phyloP scores from a whole-genome alignment of 768 basidiomycete genomes.

The Lactifluus rugatus region DNA sequence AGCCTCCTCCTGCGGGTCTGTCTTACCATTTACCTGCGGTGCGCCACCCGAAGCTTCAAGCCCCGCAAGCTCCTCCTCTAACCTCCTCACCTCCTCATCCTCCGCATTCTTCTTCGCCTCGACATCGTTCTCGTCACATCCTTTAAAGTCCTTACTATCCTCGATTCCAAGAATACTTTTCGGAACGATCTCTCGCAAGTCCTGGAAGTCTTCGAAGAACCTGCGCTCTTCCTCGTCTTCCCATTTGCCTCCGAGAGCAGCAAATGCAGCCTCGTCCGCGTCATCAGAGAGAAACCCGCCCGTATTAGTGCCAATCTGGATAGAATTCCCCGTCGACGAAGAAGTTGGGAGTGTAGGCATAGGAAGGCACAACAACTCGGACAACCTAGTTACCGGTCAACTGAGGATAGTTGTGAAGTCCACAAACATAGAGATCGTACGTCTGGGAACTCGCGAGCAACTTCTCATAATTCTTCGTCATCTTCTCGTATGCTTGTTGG shows the following conservation, averaged over 20 bases:
- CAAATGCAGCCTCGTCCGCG: conserved; percentile 40
- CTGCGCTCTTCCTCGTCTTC: conserved; percentile 93
- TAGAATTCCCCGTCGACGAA: conserved; percentile 73
- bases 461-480: conserved; percentile 94
- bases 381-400: conserved; percentile 44
- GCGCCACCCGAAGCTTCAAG: conserved; percentile 33
- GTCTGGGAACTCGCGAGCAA: conserved; percentile 80
- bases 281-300: conserved; percentile 41
- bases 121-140: conserved; percentile 33
- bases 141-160: conserved; percentile 28
- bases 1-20: conserved; percentile 15
- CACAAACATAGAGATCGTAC: conserved; percentile 32
- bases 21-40: conserved; percentile 11
- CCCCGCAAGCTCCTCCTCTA: conserved; percentile 70
- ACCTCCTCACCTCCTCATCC: conserved; percentile 61
- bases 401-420: not conserved
- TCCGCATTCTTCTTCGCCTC: conserved; percentile 50
- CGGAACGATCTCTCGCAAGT: conserved; percentile 87
- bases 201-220: conserved; percentile 90
- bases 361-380: conserved; percentile 79
- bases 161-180: conserved; percentile 72
- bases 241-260: conserved; percentile 75
- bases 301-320: conserved; percentile 52
- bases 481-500: conserved; percentile 97
- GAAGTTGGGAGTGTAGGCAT: conserved; percentile 78